Evolutionary conservation across 257 asterid species (phyloP).

Genomic region (Apocynum venetum): DNA sequence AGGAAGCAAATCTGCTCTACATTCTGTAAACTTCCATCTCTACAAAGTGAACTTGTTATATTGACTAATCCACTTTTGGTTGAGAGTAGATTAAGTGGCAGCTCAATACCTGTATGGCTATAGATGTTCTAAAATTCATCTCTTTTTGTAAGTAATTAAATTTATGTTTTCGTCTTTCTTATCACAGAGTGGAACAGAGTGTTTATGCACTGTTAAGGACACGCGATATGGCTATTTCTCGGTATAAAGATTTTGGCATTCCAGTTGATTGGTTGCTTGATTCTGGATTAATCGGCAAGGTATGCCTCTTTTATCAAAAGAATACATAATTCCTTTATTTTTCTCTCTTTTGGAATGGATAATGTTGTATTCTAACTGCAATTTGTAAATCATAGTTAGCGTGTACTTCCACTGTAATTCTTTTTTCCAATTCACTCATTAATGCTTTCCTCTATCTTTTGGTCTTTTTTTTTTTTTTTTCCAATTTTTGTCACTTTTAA

Average conservation of each 20-base stretch:
- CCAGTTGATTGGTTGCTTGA: conserved; percentile 91
- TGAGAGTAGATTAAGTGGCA: too few species aligned
- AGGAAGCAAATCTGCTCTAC: neutral
- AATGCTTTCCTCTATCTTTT: too few species aligned
- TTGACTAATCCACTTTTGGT: neutral
- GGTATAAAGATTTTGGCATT: conserved; percentile 86
- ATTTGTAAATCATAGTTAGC: neutral
- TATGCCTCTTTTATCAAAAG: conserved; percentile 22
- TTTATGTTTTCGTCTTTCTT: neutral
- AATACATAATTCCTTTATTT: too few species aligned
- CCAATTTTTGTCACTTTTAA: neutral
- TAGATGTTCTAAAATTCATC: neutral
- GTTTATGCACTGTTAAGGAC: conserved; percentile 81
- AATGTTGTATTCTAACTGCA: neutral
- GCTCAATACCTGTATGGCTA: neutral
- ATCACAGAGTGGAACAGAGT: conserved; percentile 77
- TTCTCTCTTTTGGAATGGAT: neutral
- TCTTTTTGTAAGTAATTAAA: neutral
- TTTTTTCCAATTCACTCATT: too few species aligned
- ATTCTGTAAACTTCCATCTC: neutral
- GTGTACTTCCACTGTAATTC: too few species aligned
- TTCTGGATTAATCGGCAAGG: conserved; percentile 95
- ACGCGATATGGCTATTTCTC: conserved; percentile 86
- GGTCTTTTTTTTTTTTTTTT: too few species aligned
- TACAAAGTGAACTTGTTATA: neutral